Evolutionary conservation across 192 early-diverging fungal genomes (phyloP), one percentile per base, ranked within the genome.

Genomic region (Backusella australiensis): DNA sequence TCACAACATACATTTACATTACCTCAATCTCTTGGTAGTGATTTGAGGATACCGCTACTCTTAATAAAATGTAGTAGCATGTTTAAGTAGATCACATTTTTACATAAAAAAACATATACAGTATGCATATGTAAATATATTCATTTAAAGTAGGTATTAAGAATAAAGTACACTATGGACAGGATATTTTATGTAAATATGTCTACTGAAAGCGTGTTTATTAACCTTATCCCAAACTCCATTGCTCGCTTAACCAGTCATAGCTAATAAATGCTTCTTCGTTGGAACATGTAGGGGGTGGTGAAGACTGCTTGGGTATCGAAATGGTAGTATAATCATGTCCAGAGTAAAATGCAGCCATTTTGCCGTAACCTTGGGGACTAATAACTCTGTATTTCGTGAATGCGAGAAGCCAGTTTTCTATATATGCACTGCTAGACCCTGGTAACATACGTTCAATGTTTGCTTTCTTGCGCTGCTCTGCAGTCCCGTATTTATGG

Each of bases 361-460:
- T 70, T 70, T 85, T 85, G 6, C 84, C 84, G 38, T 83, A 84
- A 4, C 84, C 82, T 66, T 81, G 78, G 5, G 71, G 68, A 74
- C 74, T 82, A 53, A 77, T 81, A 14, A 86, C 80, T 34, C 85
- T 56, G 69, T 86, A 86, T 66, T 81, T 67, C 11, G 85, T 82
- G 36, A 75, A 52, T 14, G 80, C 81, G 2, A 86, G 36, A 29
- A 86, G 73, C 85, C 82, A 86, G 74, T 86, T 86, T 42, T 86
- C 85, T 41, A 86, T 82, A 12, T 81, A 65, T 29, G 85, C 82
- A 36, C 80, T 77, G 46, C 79, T 79, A 8, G 81, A 74, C 42
- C 75, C 82, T 11, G 76, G 75, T 15, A 70, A 34, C 75, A 74
- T 80, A 26, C 76, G 49, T 34, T 73, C 79, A 23, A 53, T 38